These are phyloP conservation scores for Floccularia luteovirens DNA, from an alignment of 768 basidiomycete genomes.

Conservation along the genomic window DNA sequence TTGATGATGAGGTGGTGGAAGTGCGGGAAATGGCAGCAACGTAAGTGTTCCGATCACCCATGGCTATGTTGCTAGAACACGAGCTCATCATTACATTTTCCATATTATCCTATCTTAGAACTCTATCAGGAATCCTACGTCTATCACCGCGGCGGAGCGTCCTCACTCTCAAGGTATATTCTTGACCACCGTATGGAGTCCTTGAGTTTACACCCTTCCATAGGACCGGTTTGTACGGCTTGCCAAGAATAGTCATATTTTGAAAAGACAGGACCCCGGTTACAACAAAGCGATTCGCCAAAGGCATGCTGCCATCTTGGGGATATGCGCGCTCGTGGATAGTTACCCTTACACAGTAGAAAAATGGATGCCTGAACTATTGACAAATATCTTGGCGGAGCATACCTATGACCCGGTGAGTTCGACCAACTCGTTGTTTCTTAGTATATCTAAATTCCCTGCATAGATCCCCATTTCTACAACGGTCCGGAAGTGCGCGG, in stretches of 20 bases:
- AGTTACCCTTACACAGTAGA: slow-evolving; percentile 96
- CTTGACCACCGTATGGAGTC: neutral
- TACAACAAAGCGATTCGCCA: slow-evolving; percentile 71
- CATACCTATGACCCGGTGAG: slow-evolving; percentile 81
- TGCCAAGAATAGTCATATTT: slow-evolving; percentile 60
- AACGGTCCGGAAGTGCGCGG: slow-evolving; percentile 73
- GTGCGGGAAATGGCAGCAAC: slow-evolving; percentile 86
- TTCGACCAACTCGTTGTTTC: slow-evolving; percentile 7
- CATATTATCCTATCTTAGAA: slow-evolving; percentile 28
- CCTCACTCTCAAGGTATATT: slow-evolving; percentile 55
- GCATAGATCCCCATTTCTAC: slow-evolving; percentile 74
- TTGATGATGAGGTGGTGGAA: slow-evolving; percentile 84
- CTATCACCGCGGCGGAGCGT: slow-evolving; percentile 76
- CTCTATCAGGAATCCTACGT: slow-evolving; percentile 76
- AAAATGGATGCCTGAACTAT: slow-evolving; percentile 83
- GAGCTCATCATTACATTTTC: neutral
- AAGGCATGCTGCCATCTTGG: slow-evolving; percentile 87
- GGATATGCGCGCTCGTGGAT: slow-evolving; percentile 89
- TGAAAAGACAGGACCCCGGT: slow-evolving; percentile 48
- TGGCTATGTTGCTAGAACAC: neutral
- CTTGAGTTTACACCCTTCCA: slow-evolving; percentile 1
- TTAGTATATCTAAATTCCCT: slow-evolving; percentile 5
- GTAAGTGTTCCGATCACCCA: no score
- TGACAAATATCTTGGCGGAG: slow-evolving; percentile 72
- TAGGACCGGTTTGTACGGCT: slow-evolving; percentile 79